Conservation (phyloP, 2,329 filamentous ascomycete species). For the Cryphonectria naterciae region DNA sequence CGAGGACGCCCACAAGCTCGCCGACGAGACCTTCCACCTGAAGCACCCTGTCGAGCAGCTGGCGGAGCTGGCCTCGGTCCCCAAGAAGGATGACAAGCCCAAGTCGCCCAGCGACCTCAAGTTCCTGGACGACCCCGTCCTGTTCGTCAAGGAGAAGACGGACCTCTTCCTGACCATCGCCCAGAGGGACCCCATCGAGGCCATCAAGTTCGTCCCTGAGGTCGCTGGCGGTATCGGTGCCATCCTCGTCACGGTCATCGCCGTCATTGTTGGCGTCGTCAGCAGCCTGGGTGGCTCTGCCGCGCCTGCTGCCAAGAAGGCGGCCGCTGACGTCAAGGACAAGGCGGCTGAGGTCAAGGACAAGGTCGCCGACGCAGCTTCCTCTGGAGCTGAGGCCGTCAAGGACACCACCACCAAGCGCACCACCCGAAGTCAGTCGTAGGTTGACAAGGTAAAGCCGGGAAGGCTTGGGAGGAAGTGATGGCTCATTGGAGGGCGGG, state of each 20-base stretch:
- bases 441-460: constrained; percentile 34
- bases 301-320: constrained; percentile 74
- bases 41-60: constrained; percentile 85
- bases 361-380: constrained; percentile 65
- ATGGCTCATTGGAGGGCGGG: constrained; percentile 10
- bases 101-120: constrained; percentile 76
- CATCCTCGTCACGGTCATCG: constrained; percentile 69
- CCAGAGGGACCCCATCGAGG: constrained; percentile 80
- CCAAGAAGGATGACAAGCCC: constrained; percentile 67
- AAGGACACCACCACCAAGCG: constrained; percentile 74
- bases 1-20: constrained; percentile 87
- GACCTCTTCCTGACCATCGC: constrained; percentile 86
- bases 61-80: constrained; percentile 77
- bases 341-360: constrained; percentile 78
- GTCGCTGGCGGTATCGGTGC: constrained; percentile 80
- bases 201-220: constrained; percentile 88
- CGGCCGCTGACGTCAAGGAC: constrained; percentile 65
- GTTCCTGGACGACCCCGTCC: constrained; percentile 89
- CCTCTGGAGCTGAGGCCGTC: constrained; percentile 70
- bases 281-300: constrained; percentile 62
- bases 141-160: constrained; percentile 88
- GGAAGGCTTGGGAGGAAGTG: constrained; percentile 24
- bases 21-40: constrained; percentile 84
- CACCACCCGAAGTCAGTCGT: constrained; percentile 60
- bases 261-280: constrained; percentile 70